phyloP scores from a whole-genome alignment of 2,329 filamentous ascomycete genomes.

The Penicillium occitanis region DNA sequence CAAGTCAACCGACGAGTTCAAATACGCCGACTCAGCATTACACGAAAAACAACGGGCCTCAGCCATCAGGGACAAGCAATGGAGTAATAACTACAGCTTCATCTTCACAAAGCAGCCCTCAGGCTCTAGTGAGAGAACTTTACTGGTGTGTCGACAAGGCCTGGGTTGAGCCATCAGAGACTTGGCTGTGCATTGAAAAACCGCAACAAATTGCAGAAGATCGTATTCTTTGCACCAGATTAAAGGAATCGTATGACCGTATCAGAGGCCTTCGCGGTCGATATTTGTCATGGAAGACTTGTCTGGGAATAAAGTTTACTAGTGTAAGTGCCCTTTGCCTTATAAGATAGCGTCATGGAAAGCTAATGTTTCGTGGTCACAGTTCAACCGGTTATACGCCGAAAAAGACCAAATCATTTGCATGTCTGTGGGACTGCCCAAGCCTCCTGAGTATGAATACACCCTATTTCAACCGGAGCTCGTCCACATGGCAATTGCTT shows the following conservation, averaged over 20 bases:
- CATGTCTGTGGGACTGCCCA: not conserved
- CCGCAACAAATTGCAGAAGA: not conserved
- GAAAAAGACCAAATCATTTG: not conserved
- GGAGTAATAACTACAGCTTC: not conserved
- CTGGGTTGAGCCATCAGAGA: not conserved
- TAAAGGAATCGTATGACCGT: not conserved
- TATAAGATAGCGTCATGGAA: not conserved
- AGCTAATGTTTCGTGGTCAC: not conserved
- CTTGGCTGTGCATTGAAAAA: not conserved
- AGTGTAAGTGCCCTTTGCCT: not conserved
- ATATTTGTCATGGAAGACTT: not conserved
- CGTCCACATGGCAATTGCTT: not conserved
- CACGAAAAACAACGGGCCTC: not conserved
- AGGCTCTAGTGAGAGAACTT: not conserved
- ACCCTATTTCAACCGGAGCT: not conserved
- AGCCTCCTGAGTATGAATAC: not conserved
- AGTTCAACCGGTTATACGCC: not conserved
- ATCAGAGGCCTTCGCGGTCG: not conserved
- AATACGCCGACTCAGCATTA: not conserved
- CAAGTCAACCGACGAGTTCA: not conserved
- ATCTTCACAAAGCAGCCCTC: not conserved
- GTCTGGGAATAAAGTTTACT: not conserved
- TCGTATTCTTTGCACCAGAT: not conserved
- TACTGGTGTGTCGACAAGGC: not conserved
- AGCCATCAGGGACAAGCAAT: not conserved